Base-by-base conservation (phyloP, 148 eudicot species). In the Camellia sinensis region DNA sequence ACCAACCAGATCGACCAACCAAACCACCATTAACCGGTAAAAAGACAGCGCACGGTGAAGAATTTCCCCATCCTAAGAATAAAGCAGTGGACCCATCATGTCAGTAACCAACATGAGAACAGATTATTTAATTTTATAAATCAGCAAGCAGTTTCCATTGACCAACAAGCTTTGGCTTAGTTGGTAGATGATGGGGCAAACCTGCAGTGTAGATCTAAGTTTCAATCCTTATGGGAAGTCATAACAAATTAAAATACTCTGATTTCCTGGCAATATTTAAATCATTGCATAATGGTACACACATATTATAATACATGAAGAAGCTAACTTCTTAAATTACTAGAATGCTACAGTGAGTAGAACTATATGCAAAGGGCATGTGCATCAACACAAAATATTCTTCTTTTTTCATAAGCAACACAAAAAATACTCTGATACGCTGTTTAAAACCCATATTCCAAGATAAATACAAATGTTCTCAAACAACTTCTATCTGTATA, bases 1-100 rank as follows among this genome's bases (percentile, higher is more conserved):
- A 67, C 95, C 99, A 74, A 90, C 95, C 15, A 92, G 86, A 52
- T 87, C 89, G 77, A 88, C 98, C 87, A 96, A 73, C 99, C 99
- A 96, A 86, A 93, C 93, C 77, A 96, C 83, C 93, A 92, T 88
- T 80, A 96, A 84, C 52, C 97, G 98, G 84, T 85, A 91, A 89
- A 89, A 96, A 66, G 98, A 82, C 79, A 96, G 83, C 60, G 99
- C 98, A 53, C 80, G 90, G 73, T 93, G 95, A 78, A 96, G 87
- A 86, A 96, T 86, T 43, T 83, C 92, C 72, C 93, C 91, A 80
- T 96, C 95, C 99, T 96, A 78, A 41, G 80, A 75, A 71, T 9
- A 77, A 74, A 78, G 37, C 6, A 73, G 29, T 44, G 12, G 45
- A 75, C 46, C 60, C 67, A 50, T 66, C 7, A 15, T 80, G 60